These are phyloP conservation scores for Medicago truncatula DNA, from an alignment of 306 rosid genomes.

Conservation along the genomic window MtrunA17r5.0-ANR NC_053048.1:42794501-42795000, in stretches of 20 bases:
- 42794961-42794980: conserved; percentile 37
- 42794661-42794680: not conserved
- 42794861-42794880: conserved; percentile 9
- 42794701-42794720: conserved; percentile 1
- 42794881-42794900: not conserved
- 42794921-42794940: not conserved
- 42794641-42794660: conserved; percentile 16
- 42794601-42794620: conserved; percentile 10
- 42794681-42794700: conserved; percentile 8
- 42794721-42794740: conserved; percentile 13
- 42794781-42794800: conserved; percentile 8
- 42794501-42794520: not conserved
- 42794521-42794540: conserved; percentile 29
- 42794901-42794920: not conserved
- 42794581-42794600: not conserved
- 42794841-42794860: conserved; percentile 17
- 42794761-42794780: not conserved
- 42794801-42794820: conserved; percentile 19
- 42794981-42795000: conserved; percentile 59
- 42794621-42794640: conserved; percentile 23
- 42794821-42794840: not conserved
- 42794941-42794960: not conserved
- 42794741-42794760: not conserved
- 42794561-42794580: conserved; percentile 4
- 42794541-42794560: conserved; percentile 18